Conservation (phyloP, 306 rosid species). For the Inga oerstediana region DNA sequence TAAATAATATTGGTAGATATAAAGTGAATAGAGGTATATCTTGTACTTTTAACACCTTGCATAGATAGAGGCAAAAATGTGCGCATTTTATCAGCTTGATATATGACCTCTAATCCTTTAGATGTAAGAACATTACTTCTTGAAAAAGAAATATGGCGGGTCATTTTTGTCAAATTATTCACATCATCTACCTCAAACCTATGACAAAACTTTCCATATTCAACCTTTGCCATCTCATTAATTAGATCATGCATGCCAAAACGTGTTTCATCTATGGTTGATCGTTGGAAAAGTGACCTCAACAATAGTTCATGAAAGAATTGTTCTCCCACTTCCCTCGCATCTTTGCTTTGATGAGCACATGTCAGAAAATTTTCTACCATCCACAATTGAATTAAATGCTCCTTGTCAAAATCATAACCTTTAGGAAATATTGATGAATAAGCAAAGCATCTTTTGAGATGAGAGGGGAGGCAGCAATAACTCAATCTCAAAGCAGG, state of each 20-base stretch:
- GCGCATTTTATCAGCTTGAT: neutral
- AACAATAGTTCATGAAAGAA: conserved; percentile 28
- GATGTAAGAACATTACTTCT: neutral
- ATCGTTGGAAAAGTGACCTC: conserved; percentile 39
- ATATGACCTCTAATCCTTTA: neutral
- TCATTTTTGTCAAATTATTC: neutral
- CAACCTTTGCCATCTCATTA: conserved; percentile 36
- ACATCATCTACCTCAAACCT: neutral
- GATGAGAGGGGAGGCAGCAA: conserved; percentile 5
- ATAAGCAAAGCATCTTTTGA: conserved; percentile 49
- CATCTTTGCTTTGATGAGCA: neutral
- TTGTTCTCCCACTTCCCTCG: conserved; percentile 30
- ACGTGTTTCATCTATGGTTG: neutral
- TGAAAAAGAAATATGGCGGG: conserved; percentile 23
- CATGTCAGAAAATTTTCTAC: conserved; percentile 34
- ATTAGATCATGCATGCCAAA: conserved; percentile 49
- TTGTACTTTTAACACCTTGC: neutral
- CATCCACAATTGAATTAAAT: conserved; percentile 41
- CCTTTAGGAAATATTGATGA: conserved; percentile 38
- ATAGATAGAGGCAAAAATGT: neutral
- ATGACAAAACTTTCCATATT: neutral
- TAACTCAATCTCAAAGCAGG: conserved; percentile 36
- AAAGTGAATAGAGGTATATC: neutral
- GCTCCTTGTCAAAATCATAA: conserved; percentile 13
- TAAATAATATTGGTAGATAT: neutral